Evolutionary conservation across 1,139 yeast species (phyloP).

Genomic region (Blastobotrys aristatus): DNA sequence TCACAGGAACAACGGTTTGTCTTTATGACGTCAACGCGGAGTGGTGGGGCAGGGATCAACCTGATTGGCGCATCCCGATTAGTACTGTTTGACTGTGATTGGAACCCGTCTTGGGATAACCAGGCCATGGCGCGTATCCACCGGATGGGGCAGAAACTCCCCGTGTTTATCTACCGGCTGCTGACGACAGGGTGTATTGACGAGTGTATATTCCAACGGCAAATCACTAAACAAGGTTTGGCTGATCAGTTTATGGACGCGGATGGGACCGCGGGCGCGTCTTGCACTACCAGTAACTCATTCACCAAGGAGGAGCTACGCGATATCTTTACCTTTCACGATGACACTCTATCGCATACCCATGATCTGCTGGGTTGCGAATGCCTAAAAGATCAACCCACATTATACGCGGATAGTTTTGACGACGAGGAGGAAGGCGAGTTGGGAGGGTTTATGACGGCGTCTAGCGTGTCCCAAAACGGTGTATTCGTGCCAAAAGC

Average conservation of each 20-base stretch:
- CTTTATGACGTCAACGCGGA: constrained; percentile 78
- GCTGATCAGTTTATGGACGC: constrained; percentile 71
- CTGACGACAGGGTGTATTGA: constrained; percentile 76
- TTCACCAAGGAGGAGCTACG: constrained; percentile 54
- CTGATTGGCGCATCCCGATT: constrained; percentile 85
- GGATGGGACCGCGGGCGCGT: constrained; percentile 7
- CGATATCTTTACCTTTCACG: constrained; percentile 63
- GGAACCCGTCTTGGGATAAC: constrained; percentile 90
- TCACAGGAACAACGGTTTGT: constrained; percentile 46
- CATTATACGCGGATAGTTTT: constrained; percentile 1
- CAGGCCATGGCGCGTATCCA: constrained; percentile 97
- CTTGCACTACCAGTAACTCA: constrained; percentile 22
- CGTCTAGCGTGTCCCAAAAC: constrained; percentile 34
- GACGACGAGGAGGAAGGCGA: constrained; percentile 23
- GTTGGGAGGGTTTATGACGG: constrained; percentile 45
- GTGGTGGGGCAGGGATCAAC: constrained; percentile 94
- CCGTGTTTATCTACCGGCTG: constrained; percentile 79
- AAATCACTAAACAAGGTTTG: constrained; percentile 73
- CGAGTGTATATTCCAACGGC: constrained; percentile 93
- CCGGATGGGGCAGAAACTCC: constrained; percentile 81
- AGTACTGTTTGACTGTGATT: constrained; percentile 80
- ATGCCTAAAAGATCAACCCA: constrained; percentile 38
- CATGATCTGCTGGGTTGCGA: constrained; percentile 77
- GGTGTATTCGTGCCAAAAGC: constrained; percentile 26
- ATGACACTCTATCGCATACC: constrained; percentile 59